Evolutionary conservation across 2,329 filamentous ascomycete genomes (phyloP), one percentile per base, ranked within the genome.

Genomic region (Fusarium sp.): DNA sequence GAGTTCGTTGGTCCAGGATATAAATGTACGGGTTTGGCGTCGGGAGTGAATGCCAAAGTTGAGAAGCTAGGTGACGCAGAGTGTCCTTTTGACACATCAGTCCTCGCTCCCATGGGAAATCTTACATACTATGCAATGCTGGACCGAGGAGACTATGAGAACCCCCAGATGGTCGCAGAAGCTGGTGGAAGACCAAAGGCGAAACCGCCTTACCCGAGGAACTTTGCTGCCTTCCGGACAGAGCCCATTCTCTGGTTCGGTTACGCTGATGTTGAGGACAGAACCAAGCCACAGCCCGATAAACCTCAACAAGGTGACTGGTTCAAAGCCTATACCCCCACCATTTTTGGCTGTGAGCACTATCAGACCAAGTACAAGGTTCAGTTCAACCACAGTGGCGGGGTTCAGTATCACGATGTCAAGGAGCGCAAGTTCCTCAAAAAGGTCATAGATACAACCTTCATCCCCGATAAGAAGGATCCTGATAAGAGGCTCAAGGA

Each of bases 181-280:
- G 2, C 15, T 11, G 72, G 55, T 2, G 75, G 76, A 22, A 56
- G 50, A 41, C 76, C 76, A 1, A 65, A 63, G 20, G 50, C 53
- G 39, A 48, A 57, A 12, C 62, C 51, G 1, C 76, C 76, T 7
- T 78, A 70, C 60, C 75, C 76, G 5, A 66, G 55, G 14, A 74
- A 75, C 26, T 42, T 78, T 15, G 76, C 71, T 4, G 73, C 57
- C 18, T 77, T 78, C 38, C 65, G 72, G 22, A 75, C 73, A 7
- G 75, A 78, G 24, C 76, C 76, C 11, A 62, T 78, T 24, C 35
- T 78, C 6, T 78, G 76, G 76, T 68, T 78, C 54, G 76, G 76
- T 42, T 78, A 75, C 41, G 67, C 73, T 39, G 67, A 70, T 14
- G 76, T 78, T 10, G 54, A 78, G 9, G 62, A 78, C 38, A 57